A percentile compares a stretch with the other conserved stretches of the same genome.
Conservation (phyloP, 306 rosid species). For the Vigna reflexopilosa region DNA sequence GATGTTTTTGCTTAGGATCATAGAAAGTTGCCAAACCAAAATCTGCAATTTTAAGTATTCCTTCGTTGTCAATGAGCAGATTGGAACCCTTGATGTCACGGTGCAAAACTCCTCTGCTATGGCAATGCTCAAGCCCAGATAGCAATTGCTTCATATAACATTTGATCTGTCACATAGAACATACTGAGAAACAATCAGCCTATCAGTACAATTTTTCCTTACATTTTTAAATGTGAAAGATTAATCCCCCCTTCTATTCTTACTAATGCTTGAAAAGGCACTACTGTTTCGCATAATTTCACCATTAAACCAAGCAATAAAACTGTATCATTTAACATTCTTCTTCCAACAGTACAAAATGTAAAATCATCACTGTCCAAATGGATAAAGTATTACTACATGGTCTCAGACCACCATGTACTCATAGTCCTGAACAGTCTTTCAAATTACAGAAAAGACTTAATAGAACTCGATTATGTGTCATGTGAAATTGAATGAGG, state of each 20-base stretch:
- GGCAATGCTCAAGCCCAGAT: slow-evolving; percentile 96
- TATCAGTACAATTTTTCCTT: slow-evolving; percentile 14
- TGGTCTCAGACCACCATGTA: neutral
- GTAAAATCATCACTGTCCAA: neutral
- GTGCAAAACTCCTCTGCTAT: slow-evolving; percentile 83
- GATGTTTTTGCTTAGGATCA: slow-evolving; percentile 68
- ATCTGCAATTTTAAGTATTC: slow-evolving; percentile 87
- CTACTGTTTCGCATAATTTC: neutral
- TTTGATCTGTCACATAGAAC: slow-evolving; percentile 66
- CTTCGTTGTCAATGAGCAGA: slow-evolving; percentile 81
- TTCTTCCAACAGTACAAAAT: neutral
- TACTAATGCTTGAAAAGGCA: neutral
- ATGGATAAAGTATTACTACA: neutral
- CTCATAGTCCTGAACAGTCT: neutral
- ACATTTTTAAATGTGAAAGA: neutral
- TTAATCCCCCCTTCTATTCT: neutral
- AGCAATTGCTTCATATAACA: slow-evolving; percentile 88
- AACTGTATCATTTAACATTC: neutral
- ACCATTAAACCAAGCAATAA: slow-evolving; percentile 29
- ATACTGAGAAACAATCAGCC: slow-evolving; percentile 47
- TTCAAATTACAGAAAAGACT: neutral
- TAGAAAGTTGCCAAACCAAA: slow-evolving; percentile 84
- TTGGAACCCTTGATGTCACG: slow-evolving; percentile 96
- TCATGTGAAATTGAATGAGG: neutral
- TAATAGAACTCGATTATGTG: neutral